Percentiles rank a stretch among this genome's conserved stretches.
phyloP scores from a whole-genome alignment of 169 alveolate species.

The Eimeria brunetti region DNA sequence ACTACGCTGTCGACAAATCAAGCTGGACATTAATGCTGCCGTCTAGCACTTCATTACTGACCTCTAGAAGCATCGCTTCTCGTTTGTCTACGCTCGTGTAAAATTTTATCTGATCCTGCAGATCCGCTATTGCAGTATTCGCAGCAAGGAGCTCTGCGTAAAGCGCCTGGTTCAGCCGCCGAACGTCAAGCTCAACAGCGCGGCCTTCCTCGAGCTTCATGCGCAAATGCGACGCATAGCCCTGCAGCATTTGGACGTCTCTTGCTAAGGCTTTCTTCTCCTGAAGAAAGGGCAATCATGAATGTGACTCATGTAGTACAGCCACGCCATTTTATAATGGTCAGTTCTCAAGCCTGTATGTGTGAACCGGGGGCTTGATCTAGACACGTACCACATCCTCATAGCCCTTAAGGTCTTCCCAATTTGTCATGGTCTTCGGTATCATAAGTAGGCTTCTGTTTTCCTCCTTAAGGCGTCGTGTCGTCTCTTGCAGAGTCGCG shows the following conservation, averaged over 20 bases:
- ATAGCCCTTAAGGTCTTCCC: conserved; percentile 59
- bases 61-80: conserved; percentile 61
- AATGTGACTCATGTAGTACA: not conserved
- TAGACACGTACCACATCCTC: conserved; percentile 57
- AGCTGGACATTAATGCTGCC: conserved; percentile 49
- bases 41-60: not conserved
- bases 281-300: not conserved
- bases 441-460: conserved; percentile 55
- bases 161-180: conserved; percentile 83
- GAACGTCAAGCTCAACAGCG: conserved; percentile 85
- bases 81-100: conserved; percentile 64
- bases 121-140: conserved; percentile 66
- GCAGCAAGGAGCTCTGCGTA: conserved; percentile 86
- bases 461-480: conserved; percentile 58
- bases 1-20: conserved; percentile 55
- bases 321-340: not conserved
- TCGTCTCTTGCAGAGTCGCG: conserved; percentile 57
- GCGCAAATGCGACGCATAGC: conserved; percentile 82
- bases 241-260: conserved; percentile 87
- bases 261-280: conserved; percentile 81
- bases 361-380: not conserved
- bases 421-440: conserved; percentile 59
- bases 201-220: conserved; percentile 85
- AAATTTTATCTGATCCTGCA: conserved; percentile 55
- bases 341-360: not conserved